Conservation (phyloP, 495 filamentous ascomycete species). For the Umbilicaria muhlenbergii region DNA sequence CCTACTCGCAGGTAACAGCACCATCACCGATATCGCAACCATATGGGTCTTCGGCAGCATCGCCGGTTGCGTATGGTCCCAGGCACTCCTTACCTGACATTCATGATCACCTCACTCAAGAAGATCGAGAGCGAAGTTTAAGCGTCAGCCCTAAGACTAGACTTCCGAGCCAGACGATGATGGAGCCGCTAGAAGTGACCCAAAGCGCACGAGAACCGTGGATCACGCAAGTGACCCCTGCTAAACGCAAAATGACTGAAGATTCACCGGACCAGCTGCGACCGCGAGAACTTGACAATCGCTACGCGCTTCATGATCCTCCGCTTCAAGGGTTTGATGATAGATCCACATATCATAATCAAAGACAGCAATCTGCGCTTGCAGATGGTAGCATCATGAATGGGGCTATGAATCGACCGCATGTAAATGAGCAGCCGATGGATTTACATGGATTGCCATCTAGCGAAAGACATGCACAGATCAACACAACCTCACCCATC, state of each 20-base stretch:
- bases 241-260: conserved; percentile 5
- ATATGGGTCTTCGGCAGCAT: neutral
- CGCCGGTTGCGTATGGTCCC: neutral
- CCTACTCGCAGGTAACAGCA: conserved; percentile 1
- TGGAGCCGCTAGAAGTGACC: neutral
- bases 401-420: too few relatives aligned
- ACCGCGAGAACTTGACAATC: too few relatives aligned
- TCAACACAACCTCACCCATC: too few relatives aligned
- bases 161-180: conserved; percentile 9
- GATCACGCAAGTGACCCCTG: neutral
- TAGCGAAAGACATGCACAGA: too few relatives aligned
- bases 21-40: conserved; percentile 1
- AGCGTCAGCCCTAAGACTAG: conserved; percentile 31
- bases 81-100: neutral
- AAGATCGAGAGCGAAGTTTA: conserved; percentile 25
- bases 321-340: too few relatives aligned
- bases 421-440: too few relatives aligned
- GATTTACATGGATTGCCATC: too few relatives aligned
- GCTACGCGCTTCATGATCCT: too few relatives aligned
- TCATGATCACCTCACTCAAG: neutral
- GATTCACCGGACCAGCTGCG: too few relatives aligned
- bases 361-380: too few relatives aligned
- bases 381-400: too few relatives aligned
- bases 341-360: too few relatives aligned
- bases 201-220: neutral